phyloP scores from a whole-genome alignment of 2,329 filamentous ascomycete genomes.

The Exophiala sp. region DNA sequence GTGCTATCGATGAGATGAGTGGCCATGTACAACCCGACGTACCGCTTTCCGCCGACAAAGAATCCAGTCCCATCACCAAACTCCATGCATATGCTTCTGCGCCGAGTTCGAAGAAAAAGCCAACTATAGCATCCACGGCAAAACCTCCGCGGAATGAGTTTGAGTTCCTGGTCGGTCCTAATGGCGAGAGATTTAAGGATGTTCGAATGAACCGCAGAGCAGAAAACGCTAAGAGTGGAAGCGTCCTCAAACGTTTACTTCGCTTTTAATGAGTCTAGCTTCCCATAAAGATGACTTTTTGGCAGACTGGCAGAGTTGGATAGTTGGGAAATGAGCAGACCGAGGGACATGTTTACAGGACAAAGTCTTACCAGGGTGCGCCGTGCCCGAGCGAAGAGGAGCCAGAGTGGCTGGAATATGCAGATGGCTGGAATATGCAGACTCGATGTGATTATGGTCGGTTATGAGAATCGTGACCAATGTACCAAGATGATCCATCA shows the following conservation, averaged over 20 bases:
- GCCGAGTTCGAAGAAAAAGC: constrained; percentile 10
- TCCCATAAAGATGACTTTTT: too few species aligned
- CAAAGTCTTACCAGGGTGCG: too few species aligned
- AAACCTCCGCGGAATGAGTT: constrained; percentile 11
- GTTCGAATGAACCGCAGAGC: constrained; percentile 19
- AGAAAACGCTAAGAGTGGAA: constrained; percentile 3
- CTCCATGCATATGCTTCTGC: constrained; percentile 20
- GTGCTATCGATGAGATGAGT: constrained; percentile 22
- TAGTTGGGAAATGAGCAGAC: too few species aligned
- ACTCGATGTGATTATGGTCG: too few species aligned
- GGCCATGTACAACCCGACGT: constrained; percentile 17
- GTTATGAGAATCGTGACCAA: too few species aligned
- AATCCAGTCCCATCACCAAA: constrained; percentile 14
- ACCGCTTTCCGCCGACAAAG: constrained; percentile 6
- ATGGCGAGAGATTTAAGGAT: constrained; percentile 21
- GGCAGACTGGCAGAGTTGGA: too few species aligned
- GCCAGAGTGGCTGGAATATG: too few species aligned
- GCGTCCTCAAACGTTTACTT: constrained; percentile 13
- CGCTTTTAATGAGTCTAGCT: constrained; percentile 12
- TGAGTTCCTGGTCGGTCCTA: constrained; percentile 13
- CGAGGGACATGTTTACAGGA: too few species aligned
- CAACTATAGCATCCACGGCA: constrained; percentile 4
- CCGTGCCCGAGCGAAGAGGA: too few species aligned
- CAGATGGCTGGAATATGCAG: too few species aligned
- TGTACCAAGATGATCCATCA: too few species aligned